These are phyloP conservation scores for Arthromyces matolae DNA, from an alignment of 768 basidiomycete genomes.

Conservation along the genomic window DNA sequence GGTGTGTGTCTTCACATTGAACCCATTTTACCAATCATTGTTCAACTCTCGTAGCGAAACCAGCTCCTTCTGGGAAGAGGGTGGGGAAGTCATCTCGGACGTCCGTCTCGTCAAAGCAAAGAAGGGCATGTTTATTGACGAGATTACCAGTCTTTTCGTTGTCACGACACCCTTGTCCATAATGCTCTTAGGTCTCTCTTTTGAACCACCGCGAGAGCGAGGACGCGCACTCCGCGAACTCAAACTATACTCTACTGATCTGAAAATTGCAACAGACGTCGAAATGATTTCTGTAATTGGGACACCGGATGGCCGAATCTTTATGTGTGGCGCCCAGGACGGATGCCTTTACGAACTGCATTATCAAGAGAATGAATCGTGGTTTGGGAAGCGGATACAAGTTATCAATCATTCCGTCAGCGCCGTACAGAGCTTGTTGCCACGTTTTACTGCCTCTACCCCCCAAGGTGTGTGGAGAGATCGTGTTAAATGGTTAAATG, in stretches of 20 bases:
- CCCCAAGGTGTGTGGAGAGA: slow-evolving; percentile 59
- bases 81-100: slow-evolving; percentile 83
- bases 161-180: slow-evolving; percentile 85
- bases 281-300: slow-evolving; percentile 85
- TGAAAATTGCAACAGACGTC: slow-evolving; percentile 71
- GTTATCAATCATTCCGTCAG: slow-evolving; percentile 86
- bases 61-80: slow-evolving; percentile 88
- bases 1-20: slow-evolving; percentile 52
- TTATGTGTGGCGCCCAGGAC: slow-evolving; percentile 84
- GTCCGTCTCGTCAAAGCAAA: slow-evolving; percentile 88
- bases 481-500: too few relatives aligned
- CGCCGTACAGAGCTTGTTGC: slow-evolving; percentile 73
- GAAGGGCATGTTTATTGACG: slow-evolving; percentile 84
- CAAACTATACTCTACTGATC: slow-evolving; percentile 87
- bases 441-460: slow-evolving; percentile 61
- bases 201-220: slow-evolving; percentile 39
- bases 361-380: slow-evolving; percentile 86
- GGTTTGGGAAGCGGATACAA: slow-evolving; percentile 86
- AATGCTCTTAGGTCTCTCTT: slow-evolving; percentile 79
- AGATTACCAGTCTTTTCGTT: slow-evolving; percentile 84
- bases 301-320: slow-evolving; percentile 80
- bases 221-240: slow-evolving; percentile 60
- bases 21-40: background rate
- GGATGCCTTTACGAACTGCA: slow-evolving; percentile 89
- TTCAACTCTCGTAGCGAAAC: slow-evolving; percentile 62